A percentile compares a stretch with the other conserved stretches of the same genome.
Conservation (phyloP, 2,329 filamentous ascomycete species). For the Fusarium continuum region DNA sequence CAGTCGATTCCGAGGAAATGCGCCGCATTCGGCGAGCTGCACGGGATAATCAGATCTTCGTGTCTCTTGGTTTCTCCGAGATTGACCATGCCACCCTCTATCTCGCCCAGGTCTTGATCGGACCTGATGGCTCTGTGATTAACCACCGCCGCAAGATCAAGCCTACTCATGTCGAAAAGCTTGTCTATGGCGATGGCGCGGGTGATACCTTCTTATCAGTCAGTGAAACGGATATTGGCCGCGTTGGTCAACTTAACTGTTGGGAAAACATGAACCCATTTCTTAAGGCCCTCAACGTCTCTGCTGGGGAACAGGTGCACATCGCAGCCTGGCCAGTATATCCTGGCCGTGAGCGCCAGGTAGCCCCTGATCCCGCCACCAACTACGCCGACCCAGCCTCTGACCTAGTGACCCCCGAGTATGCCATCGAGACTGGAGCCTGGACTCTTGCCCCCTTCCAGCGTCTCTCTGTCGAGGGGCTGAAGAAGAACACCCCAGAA, state of each 20-base stretch:
- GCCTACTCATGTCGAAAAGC: conserved; percentile 59
- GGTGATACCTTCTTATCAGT: conserved; percentile 62
- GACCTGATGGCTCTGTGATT: conserved; percentile 55
- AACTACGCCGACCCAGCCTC: conserved; percentile 41
- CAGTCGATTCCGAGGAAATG: conserved; percentile 55
- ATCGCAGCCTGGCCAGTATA: conserved; percentile 45
- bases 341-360: conserved; percentile 34
- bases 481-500: conserved; percentile 40
- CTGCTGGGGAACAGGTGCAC: conserved; percentile 44
- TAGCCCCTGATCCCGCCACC: conserved; percentile 39
- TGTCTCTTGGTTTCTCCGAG: conserved; percentile 61
- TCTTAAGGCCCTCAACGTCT: conserved; percentile 42
- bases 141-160: conserved; percentile 61
- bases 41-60: conserved; percentile 54
- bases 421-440: conserved; percentile 41
- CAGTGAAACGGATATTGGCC: conserved; percentile 58
- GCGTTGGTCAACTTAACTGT: conserved; percentile 63
- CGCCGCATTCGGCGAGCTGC: conserved; percentile 52
- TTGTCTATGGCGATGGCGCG: conserved; percentile 64
- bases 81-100: conserved; percentile 56
- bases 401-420: conserved; percentile 40
- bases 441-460: conserved; percentile 43
- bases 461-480: conserved; percentile 37
- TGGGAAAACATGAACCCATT: conserved; percentile 60
- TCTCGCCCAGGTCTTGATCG: conserved; percentile 62